Evolutionary conservation across 805 yeast genomes (phyloP).

Genomic region (Phaffomyces opuntiae): DNA sequence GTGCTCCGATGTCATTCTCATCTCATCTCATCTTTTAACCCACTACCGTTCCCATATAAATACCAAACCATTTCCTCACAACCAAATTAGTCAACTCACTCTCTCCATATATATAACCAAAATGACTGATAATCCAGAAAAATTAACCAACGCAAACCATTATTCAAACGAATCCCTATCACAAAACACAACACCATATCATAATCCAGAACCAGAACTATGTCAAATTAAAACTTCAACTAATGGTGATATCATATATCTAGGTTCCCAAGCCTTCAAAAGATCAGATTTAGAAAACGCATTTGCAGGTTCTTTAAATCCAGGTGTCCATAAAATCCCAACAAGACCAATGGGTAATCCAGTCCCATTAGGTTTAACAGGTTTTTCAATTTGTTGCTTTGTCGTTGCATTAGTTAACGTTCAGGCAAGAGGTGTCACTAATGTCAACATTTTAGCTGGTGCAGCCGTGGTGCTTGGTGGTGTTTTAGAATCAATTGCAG

Average conservation of each 20-base stretch:
- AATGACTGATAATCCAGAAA: slow-evolving; percentile 4
- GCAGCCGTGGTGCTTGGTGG: slow-evolving; percentile 71
- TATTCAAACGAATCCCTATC: slow-evolving; percentile 7
- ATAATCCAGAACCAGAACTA: slow-evolving; percentile 7
- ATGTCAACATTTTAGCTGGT: slow-evolving; percentile 56
- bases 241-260: slow-evolving; percentile 31
- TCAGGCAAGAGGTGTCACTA: slow-evolving; percentile 60
- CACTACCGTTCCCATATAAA: too few relatives aligned
- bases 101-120: not conserved
- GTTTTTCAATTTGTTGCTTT: slow-evolving; percentile 52
- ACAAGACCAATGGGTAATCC: slow-evolving; percentile 60
- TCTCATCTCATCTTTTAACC: too few relatives aligned
- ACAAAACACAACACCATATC: not conserved
- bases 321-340: slow-evolving; percentile 38
- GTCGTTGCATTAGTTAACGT: slow-evolving; percentile 58
- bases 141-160: slow-evolving; percentile 12
- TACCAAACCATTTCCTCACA: too few relatives aligned
- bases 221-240: slow-evolving; percentile 20
- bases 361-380: slow-evolving; percentile 67
- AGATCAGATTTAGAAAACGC: slow-evolving; percentile 54
- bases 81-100: too few relatives aligned
- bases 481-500: slow-evolving; percentile 61
- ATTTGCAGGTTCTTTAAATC: slow-evolving; percentile 50
- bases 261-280: slow-evolving; percentile 36
- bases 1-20: too few relatives aligned